phyloP scores from a whole-genome alignment of 2,329 filamentous ascomycete genomes.

The Colletotrichum somersetense region DNA sequence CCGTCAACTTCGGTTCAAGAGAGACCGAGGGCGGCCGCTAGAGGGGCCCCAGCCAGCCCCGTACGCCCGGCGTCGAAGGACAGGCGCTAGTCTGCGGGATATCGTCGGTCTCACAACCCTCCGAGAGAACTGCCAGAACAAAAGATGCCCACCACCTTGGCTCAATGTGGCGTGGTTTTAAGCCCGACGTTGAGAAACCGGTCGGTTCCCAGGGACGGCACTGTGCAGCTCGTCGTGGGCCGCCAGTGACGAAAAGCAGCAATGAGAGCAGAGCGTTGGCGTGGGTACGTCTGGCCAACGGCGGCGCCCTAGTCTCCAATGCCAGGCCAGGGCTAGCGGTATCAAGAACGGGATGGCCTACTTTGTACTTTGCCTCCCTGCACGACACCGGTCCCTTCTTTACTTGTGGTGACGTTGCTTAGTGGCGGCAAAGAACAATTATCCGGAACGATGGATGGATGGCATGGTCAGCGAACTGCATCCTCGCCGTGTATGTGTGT shows the following conservation, averaged over 20 bases:
- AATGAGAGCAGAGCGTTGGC: not conserved
- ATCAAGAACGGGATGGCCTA: not conserved
- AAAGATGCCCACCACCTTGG: constrained; percentile 17
- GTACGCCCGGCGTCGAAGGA: not conserved
- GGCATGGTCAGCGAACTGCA: constrained; percentile 10
- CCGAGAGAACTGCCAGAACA: constrained; percentile 18
- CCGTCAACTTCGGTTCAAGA: constrained; percentile 1
- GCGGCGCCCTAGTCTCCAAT: not conserved
- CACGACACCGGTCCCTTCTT: constrained; percentile 1
- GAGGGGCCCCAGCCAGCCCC: not conserved
- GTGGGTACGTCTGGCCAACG: constrained; percentile 5
- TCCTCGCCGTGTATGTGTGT: constrained; percentile 13
- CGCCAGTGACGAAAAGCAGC: constrained; percentile 14
- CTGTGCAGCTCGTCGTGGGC: not conserved
- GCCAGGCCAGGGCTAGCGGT: constrained; percentile 8
- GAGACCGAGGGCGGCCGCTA: constrained; percentile 2
- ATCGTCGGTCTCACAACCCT: constrained; percentile 16
- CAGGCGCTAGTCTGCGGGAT: constrained; percentile 8
- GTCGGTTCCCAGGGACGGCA: constrained; percentile 28
- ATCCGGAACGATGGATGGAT: constrained; percentile 31
- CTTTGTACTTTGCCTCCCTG: not conserved
- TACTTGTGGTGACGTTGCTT: constrained; percentile 13
- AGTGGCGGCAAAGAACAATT: constrained; percentile 25
- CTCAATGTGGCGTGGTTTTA: constrained; percentile 37
- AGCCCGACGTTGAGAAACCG: constrained; percentile 27